Conservation (phyloP, 306 rosid genomes). For the Fragaria iinumae region DNA sequence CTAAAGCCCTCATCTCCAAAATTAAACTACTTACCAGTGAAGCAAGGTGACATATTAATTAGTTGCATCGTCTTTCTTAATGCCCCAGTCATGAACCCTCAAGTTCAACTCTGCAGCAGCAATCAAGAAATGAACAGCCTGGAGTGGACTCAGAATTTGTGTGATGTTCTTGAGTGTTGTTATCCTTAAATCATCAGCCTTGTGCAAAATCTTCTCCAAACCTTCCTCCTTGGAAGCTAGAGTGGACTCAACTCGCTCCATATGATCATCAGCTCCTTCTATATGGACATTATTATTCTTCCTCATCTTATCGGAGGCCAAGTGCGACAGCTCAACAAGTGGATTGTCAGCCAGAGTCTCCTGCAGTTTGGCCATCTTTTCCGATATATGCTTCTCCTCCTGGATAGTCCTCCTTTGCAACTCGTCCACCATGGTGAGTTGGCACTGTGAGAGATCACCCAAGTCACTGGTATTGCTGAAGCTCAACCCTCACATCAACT, state of each 20-base stretch:
- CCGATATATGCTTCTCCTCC: slow-evolving; percentile 51
- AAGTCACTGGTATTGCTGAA: slow-evolving; percentile 30
- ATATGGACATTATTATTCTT: neutral
- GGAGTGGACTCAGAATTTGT: slow-evolving; percentile 35
- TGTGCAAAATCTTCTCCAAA: slow-evolving; percentile 39
- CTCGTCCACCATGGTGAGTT: slow-evolving; percentile 38
- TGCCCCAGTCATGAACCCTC: slow-evolving; percentile 69
- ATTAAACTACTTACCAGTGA: neutral
- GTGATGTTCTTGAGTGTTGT: slow-evolving; percentile 34
- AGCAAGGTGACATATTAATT: neutral
- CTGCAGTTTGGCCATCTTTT: slow-evolving; percentile 52
- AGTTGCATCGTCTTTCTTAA: slow-evolving; percentile 37
- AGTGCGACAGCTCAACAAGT: slow-evolving; percentile 45
- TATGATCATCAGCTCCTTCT: neutral
- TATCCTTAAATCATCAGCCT: slow-evolving; percentile 51
- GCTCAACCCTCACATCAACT: slow-evolving; percentile 22
- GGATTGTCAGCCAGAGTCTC: slow-evolving; percentile 48
- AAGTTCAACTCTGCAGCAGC: slow-evolving; percentile 57
- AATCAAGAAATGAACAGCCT: slow-evolving; percentile 54
- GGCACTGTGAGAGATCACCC: slow-evolving; percentile 43
- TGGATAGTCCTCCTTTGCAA: slow-evolving; percentile 41
- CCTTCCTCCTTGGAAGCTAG: slow-evolving; percentile 36
- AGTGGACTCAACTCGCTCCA: slow-evolving; percentile 30
- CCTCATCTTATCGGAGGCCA: slow-evolving; percentile 32
- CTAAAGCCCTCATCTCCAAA: neutral